These are phyloP conservation scores for Aureobasidium sp. DNA, from an alignment of 2,329 filamentous ascomycete species.

Conservation along the genomic window DNA sequence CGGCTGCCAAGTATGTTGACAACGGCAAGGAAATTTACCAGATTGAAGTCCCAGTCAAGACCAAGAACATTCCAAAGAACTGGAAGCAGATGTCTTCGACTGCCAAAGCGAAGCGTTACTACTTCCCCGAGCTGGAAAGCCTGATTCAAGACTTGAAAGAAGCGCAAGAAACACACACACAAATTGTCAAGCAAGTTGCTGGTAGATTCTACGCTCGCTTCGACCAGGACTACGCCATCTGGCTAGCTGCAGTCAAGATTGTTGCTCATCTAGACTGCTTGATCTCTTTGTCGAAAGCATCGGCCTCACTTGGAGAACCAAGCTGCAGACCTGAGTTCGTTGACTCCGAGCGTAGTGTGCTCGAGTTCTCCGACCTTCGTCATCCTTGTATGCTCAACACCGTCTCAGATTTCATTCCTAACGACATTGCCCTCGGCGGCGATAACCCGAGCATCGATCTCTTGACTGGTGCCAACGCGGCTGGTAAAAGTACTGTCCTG, in stretches of 20 bases:
- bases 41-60: constrained; percentile 76
- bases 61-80: constrained; percentile 68
- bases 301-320: constrained; percentile 72
- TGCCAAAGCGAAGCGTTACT: constrained; percentile 83
- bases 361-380: constrained; percentile 88
- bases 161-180: constrained; percentile 85
- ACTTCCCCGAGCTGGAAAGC: constrained; percentile 73
- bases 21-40: constrained; percentile 97
- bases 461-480: constrained; percentile 91
- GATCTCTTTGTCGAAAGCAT: constrained; percentile 86
- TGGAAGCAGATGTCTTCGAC: constrained; percentile 98
- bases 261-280: constrained; percentile 91
- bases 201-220: constrained; percentile 80
- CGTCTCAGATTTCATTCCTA: constrained; percentile 92
- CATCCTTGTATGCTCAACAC: constrained; percentile 91
- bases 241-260: constrained; percentile 85
- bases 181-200: constrained; percentile 82
- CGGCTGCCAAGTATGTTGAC: constrained; percentile 53
- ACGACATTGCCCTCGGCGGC: constrained; percentile 83
- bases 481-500: constrained; percentile 92
- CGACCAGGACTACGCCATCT: constrained; percentile 75
- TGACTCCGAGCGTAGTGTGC: constrained; percentile 61
- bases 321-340: constrained; percentile 86
- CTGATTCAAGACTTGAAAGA: constrained; percentile 87
- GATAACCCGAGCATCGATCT: constrained; percentile 75